phyloP scores from a whole-genome alignment of 129 eudicot species.

The Kitagawia praeruptora region DNA sequence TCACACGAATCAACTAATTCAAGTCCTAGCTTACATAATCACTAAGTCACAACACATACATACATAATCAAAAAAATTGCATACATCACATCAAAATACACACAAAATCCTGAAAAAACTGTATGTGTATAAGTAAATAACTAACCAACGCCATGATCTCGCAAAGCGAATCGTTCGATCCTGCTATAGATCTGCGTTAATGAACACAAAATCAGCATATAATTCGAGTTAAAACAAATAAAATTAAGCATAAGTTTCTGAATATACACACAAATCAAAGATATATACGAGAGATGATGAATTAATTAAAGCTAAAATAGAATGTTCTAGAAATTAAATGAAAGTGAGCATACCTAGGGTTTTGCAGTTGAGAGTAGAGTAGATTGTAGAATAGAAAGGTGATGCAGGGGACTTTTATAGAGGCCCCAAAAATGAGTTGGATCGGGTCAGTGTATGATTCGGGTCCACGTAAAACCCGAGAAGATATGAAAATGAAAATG shows the following conservation, averaged over 20 bases:
- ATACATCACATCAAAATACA: background rate
- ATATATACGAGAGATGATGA: background rate
- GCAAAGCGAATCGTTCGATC: slow-evolving; percentile 25
- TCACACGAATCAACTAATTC: background rate
- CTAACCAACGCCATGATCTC: slow-evolving; percentile 68
- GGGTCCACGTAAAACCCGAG: background rate
- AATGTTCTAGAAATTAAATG: background rate
- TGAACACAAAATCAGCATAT: background rate
- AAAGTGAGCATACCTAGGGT: background rate
- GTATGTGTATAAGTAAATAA: background rate
- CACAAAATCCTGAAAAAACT: background rate
- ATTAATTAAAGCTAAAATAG: background rate
- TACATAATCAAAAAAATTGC: background rate
- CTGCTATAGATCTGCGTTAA: slow-evolving; percentile 9
- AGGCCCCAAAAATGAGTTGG: background rate
- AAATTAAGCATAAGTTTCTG: background rate
- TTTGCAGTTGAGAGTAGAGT: background rate
- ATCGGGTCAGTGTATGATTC: background rate
- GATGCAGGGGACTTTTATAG: background rate
- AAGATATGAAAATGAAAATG: too few species aligned
- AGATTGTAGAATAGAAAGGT: background rate
- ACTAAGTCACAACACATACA: background rate
- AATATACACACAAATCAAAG: too few species aligned
- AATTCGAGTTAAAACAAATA: background rate
- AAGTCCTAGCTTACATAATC: background rate